These are phyloP conservation scores for Clarireedia monteithiana DNA, from an alignment of 2,329 filamentous ascomycete species.

Conservation along the genomic window DNA sequence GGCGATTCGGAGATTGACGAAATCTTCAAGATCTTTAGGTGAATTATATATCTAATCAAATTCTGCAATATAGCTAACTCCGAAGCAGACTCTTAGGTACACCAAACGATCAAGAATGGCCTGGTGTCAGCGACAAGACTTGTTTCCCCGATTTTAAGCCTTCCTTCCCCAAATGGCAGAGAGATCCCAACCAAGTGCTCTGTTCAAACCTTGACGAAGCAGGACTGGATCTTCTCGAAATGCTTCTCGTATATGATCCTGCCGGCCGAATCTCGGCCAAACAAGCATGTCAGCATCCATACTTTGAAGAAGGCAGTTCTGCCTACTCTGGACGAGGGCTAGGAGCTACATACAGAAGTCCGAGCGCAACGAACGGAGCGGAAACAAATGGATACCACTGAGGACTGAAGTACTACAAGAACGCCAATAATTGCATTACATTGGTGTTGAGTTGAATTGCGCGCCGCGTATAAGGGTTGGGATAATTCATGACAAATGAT, in stretches of 20 bases:
- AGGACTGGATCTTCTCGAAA: constrained; percentile 59
- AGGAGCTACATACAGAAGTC: constrained; percentile 22
- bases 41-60: constrained; percentile 24
- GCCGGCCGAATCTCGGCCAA: constrained; percentile 84
- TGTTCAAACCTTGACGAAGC: constrained; percentile 66
- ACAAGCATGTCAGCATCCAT: constrained; percentile 75
- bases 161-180: constrained; percentile 85
- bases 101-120: constrained; percentile 75
- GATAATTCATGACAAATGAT: constrained; percentile 6
- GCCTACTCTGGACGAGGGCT: constrained; percentile 29
- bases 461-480: not conserved
- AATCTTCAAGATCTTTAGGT: constrained; percentile 93
- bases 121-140: constrained; percentile 61
- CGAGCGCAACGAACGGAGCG: not conserved
- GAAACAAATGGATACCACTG: constrained; percentile 26
- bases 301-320: constrained; percentile 49
- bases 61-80: constrained; percentile 14
- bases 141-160: constrained; percentile 90
- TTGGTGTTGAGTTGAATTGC: constrained; percentile 1
- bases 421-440: constrained; percentile 7
- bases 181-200: constrained; percentile 57
- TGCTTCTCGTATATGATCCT: constrained; percentile 79
- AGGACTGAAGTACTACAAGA: constrained; percentile 9
- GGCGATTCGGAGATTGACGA: constrained; percentile 91
- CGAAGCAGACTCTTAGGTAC: constrained; percentile 64